phyloP scores from a whole-genome alignment of 352 stramenopile genomes.

The Pseudoperonospora humuli region DNA sequence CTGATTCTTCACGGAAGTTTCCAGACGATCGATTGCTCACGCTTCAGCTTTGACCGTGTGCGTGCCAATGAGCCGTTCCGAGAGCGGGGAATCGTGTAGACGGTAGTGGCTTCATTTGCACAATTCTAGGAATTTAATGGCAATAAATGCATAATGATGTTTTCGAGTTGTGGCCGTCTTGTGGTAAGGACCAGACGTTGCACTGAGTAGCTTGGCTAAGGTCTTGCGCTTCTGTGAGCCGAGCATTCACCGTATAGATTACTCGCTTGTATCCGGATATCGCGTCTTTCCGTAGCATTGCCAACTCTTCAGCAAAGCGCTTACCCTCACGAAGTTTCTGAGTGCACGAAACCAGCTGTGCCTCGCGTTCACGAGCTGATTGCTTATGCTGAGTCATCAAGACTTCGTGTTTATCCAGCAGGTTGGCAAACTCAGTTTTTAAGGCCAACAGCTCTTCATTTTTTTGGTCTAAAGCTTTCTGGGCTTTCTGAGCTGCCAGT shows the following conservation, averaged over 20 bases:
- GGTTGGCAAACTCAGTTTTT: slow-evolving; percentile 56
- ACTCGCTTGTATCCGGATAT: slow-evolving; percentile 57
- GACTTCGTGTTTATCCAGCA: slow-evolving; percentile 47
- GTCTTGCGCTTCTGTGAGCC: slow-evolving; percentile 48
- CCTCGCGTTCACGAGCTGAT: slow-evolving; percentile 31
- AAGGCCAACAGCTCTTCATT: slow-evolving; percentile 44
- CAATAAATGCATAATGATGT: slow-evolving; percentile 63
- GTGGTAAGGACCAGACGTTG: slow-evolving; percentile 24
- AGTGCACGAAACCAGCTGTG: slow-evolving; percentile 21
- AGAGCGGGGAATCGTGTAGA: slow-evolving; percentile 70
- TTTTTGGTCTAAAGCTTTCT: slow-evolving; percentile 31
- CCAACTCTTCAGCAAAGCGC: slow-evolving; percentile 46
- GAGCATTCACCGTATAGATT: slow-evolving; percentile 48
- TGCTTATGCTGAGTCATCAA: slow-evolving; percentile 35
- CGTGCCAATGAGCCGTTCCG: slow-evolving; percentile 63
- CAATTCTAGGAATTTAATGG: slow-evolving; percentile 29
- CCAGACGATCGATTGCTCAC: slow-evolving; percentile 64
- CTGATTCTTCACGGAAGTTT: slow-evolving; percentile 63
- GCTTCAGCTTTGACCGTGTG: slow-evolving; percentile 65
- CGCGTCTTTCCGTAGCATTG: slow-evolving; percentile 36
- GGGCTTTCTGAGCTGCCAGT: slow-evolving; percentile 20
- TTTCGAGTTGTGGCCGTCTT: slow-evolving; percentile 20
- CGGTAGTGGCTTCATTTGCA: too few relatives aligned
- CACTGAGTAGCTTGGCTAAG: slow-evolving; percentile 17
- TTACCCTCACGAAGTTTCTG: slow-evolving; percentile 36